Evolutionary conservation across 495 filamentous ascomycete genomes (phyloP).

Genomic region (Aspergillus olivimuriae): DNA sequence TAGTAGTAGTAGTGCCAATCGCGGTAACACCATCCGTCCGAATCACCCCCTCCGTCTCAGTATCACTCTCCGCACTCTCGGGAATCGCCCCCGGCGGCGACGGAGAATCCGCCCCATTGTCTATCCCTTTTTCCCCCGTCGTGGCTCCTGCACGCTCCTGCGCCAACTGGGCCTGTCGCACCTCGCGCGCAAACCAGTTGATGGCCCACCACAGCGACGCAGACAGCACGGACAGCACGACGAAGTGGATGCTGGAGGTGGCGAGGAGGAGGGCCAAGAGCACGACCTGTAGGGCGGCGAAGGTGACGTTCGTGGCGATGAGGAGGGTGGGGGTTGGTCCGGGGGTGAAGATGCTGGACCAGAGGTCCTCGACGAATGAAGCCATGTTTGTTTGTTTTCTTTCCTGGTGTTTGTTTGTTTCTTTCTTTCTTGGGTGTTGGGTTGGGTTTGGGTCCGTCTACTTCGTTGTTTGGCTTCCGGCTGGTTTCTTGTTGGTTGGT

Average conservation of each 20-base stretch:
- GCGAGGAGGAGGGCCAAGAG: slow-evolving; percentile 69
- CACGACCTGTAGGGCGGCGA: slow-evolving; percentile 74
- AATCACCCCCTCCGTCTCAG: slow-evolving; percentile 40
- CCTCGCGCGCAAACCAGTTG: slow-evolving; percentile 91
- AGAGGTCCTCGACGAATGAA: slow-evolving; percentile 74
- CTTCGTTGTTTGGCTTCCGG: too few species aligned
- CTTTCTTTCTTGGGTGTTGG: background rate
- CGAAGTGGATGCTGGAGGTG: slow-evolving; percentile 84
- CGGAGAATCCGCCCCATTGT: too few species aligned
- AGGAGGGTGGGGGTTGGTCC: slow-evolving; percentile 83
- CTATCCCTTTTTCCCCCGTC: slow-evolving; percentile 23
- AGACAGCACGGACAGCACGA: slow-evolving; percentile 68
- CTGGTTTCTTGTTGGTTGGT: too few species aligned
- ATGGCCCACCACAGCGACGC: slow-evolving; percentile 85
- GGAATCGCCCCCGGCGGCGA: slow-evolving; percentile 19
- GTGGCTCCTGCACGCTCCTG: slow-evolving; percentile 49
- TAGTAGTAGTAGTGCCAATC: slow-evolving; percentile 12
- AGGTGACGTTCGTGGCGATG: slow-evolving; percentile 83
- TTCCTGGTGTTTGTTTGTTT: slow-evolving; percentile 1
- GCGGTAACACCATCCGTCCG: slow-evolving; percentile 11
- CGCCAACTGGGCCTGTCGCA: slow-evolving; percentile 52
- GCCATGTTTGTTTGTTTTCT: slow-evolving; percentile 62
- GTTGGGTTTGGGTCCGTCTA: background rate
- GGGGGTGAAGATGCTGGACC: slow-evolving; percentile 86
- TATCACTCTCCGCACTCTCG: slow-evolving; percentile 39